Evolutionary conservation across 306 rosid species (phyloP).

Genomic region (Albizia julibrissin): DNA sequence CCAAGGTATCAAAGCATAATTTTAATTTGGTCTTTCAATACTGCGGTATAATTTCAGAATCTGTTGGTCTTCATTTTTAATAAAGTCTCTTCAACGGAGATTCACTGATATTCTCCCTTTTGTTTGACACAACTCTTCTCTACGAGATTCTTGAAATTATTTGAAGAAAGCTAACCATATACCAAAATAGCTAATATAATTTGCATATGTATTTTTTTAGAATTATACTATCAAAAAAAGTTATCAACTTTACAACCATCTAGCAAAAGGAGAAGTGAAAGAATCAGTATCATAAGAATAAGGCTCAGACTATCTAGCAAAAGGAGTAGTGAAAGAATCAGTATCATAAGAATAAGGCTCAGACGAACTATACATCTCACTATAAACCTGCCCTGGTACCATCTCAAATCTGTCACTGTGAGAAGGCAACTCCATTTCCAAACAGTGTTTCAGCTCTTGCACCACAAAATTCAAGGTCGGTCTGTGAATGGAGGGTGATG

Average conservation of each 20-base stretch:
- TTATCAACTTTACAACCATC: slow-evolving; percentile 12
- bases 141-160: background rate
- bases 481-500: slow-evolving; percentile 49
- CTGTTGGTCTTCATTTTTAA: too few relatives aligned
- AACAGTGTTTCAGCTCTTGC: slow-evolving; percentile 51
- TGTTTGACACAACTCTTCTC: background rate
- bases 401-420: slow-evolving; percentile 21
- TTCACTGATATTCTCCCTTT: too few relatives aligned
- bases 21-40: too few relatives aligned
- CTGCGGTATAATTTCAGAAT: too few relatives aligned
- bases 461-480: slow-evolving; percentile 55
- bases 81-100: too few relatives aligned
- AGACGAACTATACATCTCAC: slow-evolving; percentile 35
- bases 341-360: slow-evolving; percentile 36
- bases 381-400: slow-evolving; percentile 13
- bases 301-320: slow-evolving; percentile 42
- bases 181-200: background rate
- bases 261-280: slow-evolving; percentile 38
- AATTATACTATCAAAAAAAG: background rate
- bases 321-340: slow-evolving; percentile 39
- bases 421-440: slow-evolving; percentile 41
- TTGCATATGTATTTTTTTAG: background rate
- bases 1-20: too few relatives aligned
- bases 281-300: slow-evolving; percentile 36
- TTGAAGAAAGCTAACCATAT: background rate